Conservation (phyloP, 345 rosid genomes). For the Acer yangbiense region DNA sequence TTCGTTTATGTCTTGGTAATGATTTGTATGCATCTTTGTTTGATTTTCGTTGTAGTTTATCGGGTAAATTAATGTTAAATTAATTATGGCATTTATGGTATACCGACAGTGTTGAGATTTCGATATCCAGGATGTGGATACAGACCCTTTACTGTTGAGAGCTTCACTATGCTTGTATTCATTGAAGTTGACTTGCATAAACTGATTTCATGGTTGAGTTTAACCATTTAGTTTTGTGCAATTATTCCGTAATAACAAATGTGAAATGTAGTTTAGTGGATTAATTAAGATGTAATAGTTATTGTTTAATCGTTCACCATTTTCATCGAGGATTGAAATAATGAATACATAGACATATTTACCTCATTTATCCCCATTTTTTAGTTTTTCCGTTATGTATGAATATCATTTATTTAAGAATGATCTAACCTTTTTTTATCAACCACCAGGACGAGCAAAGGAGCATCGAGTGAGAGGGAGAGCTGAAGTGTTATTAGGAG, state of each 20-base stretch:
- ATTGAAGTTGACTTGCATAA: background rate
- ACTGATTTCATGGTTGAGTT: background rate
- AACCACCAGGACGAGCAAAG: background rate
- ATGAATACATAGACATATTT: background rate
- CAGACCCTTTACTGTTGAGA: background rate
- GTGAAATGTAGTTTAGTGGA: background rate
- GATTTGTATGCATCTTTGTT: background rate
- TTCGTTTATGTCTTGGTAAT: background rate
- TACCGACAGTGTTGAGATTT: background rate
- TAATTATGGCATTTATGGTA: background rate
- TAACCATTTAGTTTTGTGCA: background rate
- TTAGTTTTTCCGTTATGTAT: background rate
- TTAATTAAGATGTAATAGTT: background rate
- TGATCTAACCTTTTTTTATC: background rate
- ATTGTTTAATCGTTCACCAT: background rate
- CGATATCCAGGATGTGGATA: background rate
- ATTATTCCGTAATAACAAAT: background rate
- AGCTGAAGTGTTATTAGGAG: slow-evolving; percentile 9
- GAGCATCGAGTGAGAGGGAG: background rate
- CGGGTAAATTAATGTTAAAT: background rate
- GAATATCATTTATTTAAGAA: background rate
- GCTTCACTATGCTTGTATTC: background rate
- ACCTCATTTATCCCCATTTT: background rate
- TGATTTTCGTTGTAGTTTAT: background rate
- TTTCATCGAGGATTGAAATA: background rate